Evolutionary conservation across 257 asterid species (phyloP), one percentile per base, ranked within the genome.

Genomic region (Scutellaria barbata): DNA sequence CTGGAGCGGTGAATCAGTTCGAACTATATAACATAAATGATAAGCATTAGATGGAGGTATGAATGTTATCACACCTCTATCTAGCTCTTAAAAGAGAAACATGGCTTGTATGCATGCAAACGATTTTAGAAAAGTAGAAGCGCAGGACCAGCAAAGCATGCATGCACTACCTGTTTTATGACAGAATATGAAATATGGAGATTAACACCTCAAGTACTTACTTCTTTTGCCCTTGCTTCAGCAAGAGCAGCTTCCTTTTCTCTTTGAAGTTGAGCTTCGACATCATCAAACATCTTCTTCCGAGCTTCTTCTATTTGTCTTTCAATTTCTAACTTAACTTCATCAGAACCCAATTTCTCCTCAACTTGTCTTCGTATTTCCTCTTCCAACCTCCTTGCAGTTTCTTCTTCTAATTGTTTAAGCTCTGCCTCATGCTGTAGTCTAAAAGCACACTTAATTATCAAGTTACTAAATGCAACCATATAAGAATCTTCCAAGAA

Each of bases 161-260:
- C 7, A 58, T 33, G 9, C 50, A 47, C 11, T n/a, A 58, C 65
- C 42, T 30, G 14, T 12, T 14, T 16, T 46, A 69, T 48, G 12
- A 58, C 10, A 58, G 12, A 71, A 74, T 33, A 35, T 46, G 22
- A 50, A 52, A 20, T 37, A 16, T 6, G 10, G 57, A 47, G 18
- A 45, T 11, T 25, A 63, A 52, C 56, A 52, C 35, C 57, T 22
- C 45, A 47, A 39, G 66, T 75, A 75, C 96, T 76, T 84, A 92
- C 98, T 78, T 90, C 96, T 85, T 92, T 92, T 69, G 51, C 89
- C 76, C 97, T 86, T 42, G 98, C 96, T 85, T 90, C 92, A 51
- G 77, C 76, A 72, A 92, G 90, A 68, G 92, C 92, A 66, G 88
- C 89, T 83, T 92, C 93, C 79, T 90, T 92, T 74, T 92, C 98